phyloP scores from a whole-genome alignment of 2,329 filamentous ascomycete genomes.

The Verticillium albo-atrum region DNA sequence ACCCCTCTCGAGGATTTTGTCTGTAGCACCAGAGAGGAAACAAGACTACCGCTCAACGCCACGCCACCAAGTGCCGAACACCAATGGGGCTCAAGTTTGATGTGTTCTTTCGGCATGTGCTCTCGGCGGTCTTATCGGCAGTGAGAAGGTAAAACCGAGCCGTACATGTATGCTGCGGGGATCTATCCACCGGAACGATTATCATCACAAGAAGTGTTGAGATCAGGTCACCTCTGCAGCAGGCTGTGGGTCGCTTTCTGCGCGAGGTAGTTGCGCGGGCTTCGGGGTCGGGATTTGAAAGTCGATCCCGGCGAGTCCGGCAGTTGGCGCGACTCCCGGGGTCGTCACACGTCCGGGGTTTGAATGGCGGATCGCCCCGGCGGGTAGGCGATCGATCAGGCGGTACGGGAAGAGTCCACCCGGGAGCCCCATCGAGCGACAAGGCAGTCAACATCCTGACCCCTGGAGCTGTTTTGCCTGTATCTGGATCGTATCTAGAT shows the following conservation, averaged over 20 bases:
- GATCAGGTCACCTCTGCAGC: background rate
- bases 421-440: background rate
- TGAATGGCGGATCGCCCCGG: background rate
- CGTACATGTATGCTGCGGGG: background rate
- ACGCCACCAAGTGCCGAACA: too few relatives aligned
- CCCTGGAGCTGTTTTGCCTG: too few relatives aligned
- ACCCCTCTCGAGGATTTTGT: too few relatives aligned
- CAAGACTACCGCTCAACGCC: too few relatives aligned
- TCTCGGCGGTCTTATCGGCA: too few relatives aligned
- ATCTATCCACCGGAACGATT: background rate
- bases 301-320: background rate
- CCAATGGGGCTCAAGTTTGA: background rate
- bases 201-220: background rate
- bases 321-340: background rate
- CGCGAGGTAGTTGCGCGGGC: too few relatives aligned
- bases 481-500: too few relatives aligned
- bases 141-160: too few relatives aligned
- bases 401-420: background rate
- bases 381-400: background rate
- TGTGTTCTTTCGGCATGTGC: too few relatives aligned
- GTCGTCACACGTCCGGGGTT: background rate
- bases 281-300: background rate
- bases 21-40: too few relatives aligned
- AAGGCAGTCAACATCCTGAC: too few relatives aligned
- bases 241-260: background rate